Percentiles rank a stretch among this genome's conserved stretches.
Conservation (phyloP, 202 grass and related monocot species). For the Bolboschoenoplectus hybrid region DNA sequence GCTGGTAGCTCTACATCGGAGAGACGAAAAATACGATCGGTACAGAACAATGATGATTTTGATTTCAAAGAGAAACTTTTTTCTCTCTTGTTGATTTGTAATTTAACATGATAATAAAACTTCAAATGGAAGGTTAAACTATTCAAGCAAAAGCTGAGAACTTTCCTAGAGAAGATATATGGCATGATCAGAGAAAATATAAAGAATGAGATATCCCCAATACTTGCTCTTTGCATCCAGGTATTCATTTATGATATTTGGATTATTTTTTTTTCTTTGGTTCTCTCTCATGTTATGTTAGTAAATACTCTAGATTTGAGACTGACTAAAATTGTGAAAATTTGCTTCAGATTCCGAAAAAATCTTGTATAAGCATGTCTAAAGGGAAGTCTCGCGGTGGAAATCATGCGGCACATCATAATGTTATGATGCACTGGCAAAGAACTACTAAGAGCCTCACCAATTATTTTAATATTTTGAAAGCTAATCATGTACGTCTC, state of each 20-base stretch:
- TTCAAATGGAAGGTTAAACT: conserved; percentile 22
- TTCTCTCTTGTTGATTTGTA: conserved; percentile 8
- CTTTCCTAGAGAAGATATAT: conserved; percentile 1
- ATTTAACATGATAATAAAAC: background rate
- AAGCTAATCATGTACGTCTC: conserved; percentile 84
- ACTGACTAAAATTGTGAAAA: conserved; percentile 28
- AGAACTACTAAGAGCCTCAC: conserved; percentile 86
- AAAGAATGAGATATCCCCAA: conserved; percentile 19
- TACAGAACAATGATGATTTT: background rate
- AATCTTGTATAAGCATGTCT: conserved; percentile 74
- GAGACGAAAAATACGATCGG: conserved; percentile 62
- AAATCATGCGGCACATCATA: conserved; percentile 84
- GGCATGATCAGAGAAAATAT: conserved; percentile 27
- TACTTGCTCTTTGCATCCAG: conserved; percentile 13
- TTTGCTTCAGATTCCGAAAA: conserved; percentile 83
- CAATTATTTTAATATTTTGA: conserved; percentile 79
- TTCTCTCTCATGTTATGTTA: conserved; percentile 70
- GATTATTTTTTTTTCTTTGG: conserved; percentile 39
- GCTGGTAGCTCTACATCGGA: conserved; percentile 77
- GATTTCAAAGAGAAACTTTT: background rate
- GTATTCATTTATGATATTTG: background rate
- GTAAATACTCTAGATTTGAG: conserved; percentile 39
- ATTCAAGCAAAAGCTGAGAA: conserved; percentile 31
- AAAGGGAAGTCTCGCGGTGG: conserved; percentile 82
- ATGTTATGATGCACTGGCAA: conserved; percentile 90